A percentile compares a stretch with the other conserved stretches of the same genome.
Conservation (phyloP, 192 early-diverging fungal genomes). For the Backusella tuberculispora region DNA sequence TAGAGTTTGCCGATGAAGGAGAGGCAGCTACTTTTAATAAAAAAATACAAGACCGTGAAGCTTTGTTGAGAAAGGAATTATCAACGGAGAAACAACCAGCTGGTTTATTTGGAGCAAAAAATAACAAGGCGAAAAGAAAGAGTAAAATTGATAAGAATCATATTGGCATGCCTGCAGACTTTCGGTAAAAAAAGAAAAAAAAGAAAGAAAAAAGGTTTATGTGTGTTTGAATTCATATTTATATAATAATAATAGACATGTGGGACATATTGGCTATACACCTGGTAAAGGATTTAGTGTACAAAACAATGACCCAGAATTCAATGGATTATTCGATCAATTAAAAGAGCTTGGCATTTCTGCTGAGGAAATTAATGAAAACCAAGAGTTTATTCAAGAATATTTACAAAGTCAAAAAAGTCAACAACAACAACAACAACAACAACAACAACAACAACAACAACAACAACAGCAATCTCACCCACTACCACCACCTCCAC, state of each 20-base stretch:
- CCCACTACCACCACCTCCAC: constrained; percentile 43
- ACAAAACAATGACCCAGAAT: constrained; percentile 71
- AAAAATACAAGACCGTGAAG: constrained; percentile 41
- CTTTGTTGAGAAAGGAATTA: constrained; percentile 22
- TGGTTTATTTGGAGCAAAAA: neutral
- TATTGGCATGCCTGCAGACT: constrained; percentile 56
- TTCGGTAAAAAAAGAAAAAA: constrained; percentile 23
- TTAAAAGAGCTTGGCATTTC: constrained; percentile 67
- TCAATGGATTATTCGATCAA: constrained; percentile 66
- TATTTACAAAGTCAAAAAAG: constrained; percentile 61
- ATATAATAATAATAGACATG: constrained; percentile 41
- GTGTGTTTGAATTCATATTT: neutral
- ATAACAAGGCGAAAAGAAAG: constrained; percentile 38
- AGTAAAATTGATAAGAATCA: constrained; percentile 60
- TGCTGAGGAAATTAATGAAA: constrained; percentile 63
- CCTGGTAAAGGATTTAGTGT: constrained; percentile 61
- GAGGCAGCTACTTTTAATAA: constrained; percentile 70
- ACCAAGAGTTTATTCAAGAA: constrained; percentile 66
- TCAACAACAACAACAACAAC: constrained; percentile 30
- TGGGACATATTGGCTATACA: constrained; percentile 65
- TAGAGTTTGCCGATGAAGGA: constrained; percentile 72
- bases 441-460: constrained; percentile 30
- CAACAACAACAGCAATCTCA: constrained; percentile 20
- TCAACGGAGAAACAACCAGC: neutral
- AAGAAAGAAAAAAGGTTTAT: neutral